phyloP scores from a whole-genome alignment of 345 rosid species.

The Xanthoceras sorbifolium region DNA sequence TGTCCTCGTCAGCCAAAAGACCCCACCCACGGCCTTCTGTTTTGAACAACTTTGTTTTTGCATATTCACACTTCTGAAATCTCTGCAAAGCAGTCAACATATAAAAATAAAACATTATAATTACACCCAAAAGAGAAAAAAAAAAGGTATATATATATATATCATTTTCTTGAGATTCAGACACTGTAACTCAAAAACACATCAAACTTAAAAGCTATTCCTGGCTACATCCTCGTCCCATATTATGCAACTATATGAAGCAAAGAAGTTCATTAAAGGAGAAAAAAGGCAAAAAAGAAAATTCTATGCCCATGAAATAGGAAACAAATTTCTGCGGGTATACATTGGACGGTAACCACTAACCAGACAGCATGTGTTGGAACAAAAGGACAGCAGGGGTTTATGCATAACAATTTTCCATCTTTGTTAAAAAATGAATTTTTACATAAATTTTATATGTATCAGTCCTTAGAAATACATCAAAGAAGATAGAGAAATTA shows the following conservation, averaged over 20 bases:
- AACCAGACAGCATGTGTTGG: not conserved
- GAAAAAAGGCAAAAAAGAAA: not conserved
- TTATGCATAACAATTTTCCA: not conserved
- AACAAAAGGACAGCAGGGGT: not conserved
- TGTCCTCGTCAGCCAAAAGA: conserved; percentile 76
- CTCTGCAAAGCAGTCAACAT: conserved; percentile 47
- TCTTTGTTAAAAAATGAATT: not conserved
- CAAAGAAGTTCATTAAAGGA: not conserved
- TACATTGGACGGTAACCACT: not conserved
- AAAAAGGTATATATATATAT: too few species aligned
- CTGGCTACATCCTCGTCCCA: not conserved
- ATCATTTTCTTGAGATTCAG: not conserved
- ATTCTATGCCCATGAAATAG: not conserved
- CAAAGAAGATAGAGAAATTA: not conserved
- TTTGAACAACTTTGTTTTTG: conserved; percentile 69
- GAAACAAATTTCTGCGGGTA: not conserved
- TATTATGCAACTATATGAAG: not conserved
- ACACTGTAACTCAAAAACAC: not conserved
- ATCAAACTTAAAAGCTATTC: not conserved
- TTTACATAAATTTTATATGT: not conserved
- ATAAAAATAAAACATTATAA: conserved; percentile 10
- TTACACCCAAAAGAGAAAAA: not conserved
- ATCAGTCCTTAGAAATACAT: not conserved
- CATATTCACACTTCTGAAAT: conserved; percentile 82
- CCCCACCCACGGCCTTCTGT: conserved; percentile 94